A percentile compares a stretch with the other conserved stretches of the same genome.
These are phyloP conservation scores for Diaporthe citri DNA, from an alignment of 2,329 filamentous ascomycete species.

Conservation along the genomic window DNA sequence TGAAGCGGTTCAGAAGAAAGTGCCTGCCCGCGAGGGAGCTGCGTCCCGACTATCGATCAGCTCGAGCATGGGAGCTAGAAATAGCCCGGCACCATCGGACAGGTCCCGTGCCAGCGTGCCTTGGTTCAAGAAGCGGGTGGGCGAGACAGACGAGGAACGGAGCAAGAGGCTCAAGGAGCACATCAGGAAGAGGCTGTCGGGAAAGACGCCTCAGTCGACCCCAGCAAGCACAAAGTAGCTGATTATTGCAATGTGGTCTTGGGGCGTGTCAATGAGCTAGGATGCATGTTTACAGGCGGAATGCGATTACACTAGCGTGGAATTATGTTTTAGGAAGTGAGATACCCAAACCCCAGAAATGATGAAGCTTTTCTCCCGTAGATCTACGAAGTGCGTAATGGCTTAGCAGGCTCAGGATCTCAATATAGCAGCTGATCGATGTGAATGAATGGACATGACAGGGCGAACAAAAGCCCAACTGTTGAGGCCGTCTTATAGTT, in stretches of 20 bases:
- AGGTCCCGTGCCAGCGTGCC: conserved; percentile 4
- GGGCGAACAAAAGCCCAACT: conserved; percentile 22
- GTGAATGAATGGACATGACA: not conserved
- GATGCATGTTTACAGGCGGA: not conserved
- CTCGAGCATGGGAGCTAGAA: not conserved
- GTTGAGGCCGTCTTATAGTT: conserved; percentile 23
- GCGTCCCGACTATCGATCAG: not conserved
- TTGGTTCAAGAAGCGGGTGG: conserved; percentile 8
- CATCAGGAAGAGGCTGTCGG: conserved; percentile 1
- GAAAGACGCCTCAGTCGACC: conserved; percentile 10
- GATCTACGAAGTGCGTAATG: not conserved
- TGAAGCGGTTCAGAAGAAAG: not conserved
- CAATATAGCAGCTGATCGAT: not conserved
- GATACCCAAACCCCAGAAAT: conserved; percentile 7
- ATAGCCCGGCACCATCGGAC: conserved; percentile 20
- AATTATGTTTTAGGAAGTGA: not conserved
- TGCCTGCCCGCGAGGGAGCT: not conserved
- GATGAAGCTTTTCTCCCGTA: not conserved
- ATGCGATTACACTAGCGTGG: not conserved
- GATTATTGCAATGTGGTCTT: not conserved
- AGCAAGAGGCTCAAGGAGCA: conserved; percentile 31
- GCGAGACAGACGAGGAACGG: conserved; percentile 30
- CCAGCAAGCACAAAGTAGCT: conserved; percentile 15
- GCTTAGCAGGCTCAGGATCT: not conserved
- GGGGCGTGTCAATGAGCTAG: not conserved